A percentile compares a stretch with the other conserved stretches of the same genome.
Evolutionary conservation across 805 yeast genomes (phyloP).

Genomic region (Clavispora fructus): DNA sequence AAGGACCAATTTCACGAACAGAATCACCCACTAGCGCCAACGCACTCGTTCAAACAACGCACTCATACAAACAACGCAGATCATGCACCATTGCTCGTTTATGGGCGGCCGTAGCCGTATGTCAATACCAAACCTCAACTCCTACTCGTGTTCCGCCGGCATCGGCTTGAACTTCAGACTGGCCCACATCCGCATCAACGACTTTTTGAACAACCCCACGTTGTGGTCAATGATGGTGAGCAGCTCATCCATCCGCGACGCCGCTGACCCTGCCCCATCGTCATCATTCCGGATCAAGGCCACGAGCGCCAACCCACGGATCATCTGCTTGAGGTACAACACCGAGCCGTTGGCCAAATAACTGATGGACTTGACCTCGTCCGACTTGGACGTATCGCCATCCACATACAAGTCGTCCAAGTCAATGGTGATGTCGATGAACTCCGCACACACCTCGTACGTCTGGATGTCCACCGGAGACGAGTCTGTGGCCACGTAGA

Average conservation of each 20-base stretch:
- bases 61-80: background rate
- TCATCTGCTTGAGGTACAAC: slow-evolving; percentile 83
- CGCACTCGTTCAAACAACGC: no score
- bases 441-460: slow-evolving; percentile 95
- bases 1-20: no score
- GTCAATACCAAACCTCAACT: no score
- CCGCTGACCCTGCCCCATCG: slow-evolving; percentile 10
- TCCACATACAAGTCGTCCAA: slow-evolving; percentile 62
- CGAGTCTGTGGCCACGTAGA: slow-evolving; percentile 93
- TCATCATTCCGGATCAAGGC: slow-evolving; percentile 74
- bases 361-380: slow-evolving; percentile 61
- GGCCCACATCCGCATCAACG: slow-evolving; percentile 70
- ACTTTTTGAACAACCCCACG: slow-evolving; percentile 71
- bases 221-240: slow-evolving; percentile 81
- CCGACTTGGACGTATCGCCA: slow-evolving; percentile 11
- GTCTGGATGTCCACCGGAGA: slow-evolving; percentile 93
- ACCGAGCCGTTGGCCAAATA: slow-evolving; percentile 79
- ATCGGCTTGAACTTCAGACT: slow-evolving; percentile 23
- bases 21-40: no score
- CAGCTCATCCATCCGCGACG: slow-evolving; percentile 32
- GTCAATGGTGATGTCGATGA: slow-evolving; percentile 90
- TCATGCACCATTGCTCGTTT: background rate
- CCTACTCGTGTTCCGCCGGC: background rate
- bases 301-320: slow-evolving; percentile 86
- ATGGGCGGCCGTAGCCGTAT: background rate